phyloP scores from a whole-genome alignment of 2,329 filamentous ascomycete genomes.

The Beauveria brongniartii region DNA sequence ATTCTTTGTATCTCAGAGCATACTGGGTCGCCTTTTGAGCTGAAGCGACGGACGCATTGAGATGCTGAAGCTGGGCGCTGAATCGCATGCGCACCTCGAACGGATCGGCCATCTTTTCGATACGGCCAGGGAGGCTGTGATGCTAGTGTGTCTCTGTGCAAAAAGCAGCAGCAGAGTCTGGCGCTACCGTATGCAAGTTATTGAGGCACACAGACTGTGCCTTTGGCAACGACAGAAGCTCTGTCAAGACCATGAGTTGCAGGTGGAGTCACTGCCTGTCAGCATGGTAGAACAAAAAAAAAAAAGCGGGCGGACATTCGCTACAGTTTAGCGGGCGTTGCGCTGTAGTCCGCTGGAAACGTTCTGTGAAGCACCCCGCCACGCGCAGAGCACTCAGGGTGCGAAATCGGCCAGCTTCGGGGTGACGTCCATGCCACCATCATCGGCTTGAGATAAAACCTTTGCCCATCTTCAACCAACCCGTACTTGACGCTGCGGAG shows the following conservation, averaged over 20 bases:
- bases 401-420: slow-evolving; percentile 4
- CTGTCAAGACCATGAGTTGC: neutral
- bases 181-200: neutral
- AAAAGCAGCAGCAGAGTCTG: neutral
- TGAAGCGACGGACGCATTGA: slow-evolving; percentile 83
- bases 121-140: neutral
- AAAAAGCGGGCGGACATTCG: neutral
- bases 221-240: neutral
- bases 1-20: slow-evolving; percentile 86
- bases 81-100: slow-evolving; percentile 99
- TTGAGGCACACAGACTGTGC: neutral
- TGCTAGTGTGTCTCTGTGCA: neutral
- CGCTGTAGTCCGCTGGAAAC: neutral
- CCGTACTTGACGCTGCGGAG: slow-evolving; percentile 2
- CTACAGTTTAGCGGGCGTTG: neutral
- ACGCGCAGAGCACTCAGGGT: neutral
- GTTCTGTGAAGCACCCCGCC: neutral
- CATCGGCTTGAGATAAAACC: neutral
- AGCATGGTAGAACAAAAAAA: slow-evolving; percentile 6
- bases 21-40: slow-evolving; percentile 91
- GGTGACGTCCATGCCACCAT: slow-evolving; percentile 5
- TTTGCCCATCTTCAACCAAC: slow-evolving; percentile 9
- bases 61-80: slow-evolving; percentile 77
- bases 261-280: neutral
- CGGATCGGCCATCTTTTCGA: slow-evolving; percentile 58